Percentiles rank a stretch among this genome's conserved stretches.
Evolutionary conservation across 768 basidiomycete genomes (phyloP).

Genomic region (Mycena albidolilacea): DNA sequence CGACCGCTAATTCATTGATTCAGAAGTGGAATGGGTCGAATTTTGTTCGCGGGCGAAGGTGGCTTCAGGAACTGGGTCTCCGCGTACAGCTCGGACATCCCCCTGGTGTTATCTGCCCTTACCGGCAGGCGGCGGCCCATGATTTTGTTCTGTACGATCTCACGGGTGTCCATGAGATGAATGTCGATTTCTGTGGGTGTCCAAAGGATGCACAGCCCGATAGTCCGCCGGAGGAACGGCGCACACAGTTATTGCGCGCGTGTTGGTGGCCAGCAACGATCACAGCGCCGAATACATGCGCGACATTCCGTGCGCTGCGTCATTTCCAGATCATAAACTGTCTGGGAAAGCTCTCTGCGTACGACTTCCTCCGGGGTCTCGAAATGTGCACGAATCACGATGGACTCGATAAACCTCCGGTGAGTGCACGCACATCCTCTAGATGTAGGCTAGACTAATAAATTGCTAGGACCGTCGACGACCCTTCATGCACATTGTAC

Average conservation of each 20-base stretch:
- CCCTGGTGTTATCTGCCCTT: neutral
- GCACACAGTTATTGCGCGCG: slow-evolving; percentile 28
- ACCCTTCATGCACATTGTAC: slow-evolving; percentile 32
- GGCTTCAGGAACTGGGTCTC: slow-evolving; percentile 30
- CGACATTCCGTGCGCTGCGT: slow-evolving; percentile 29
- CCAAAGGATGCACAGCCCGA: neutral
- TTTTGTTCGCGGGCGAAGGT: slow-evolving; percentile 1
- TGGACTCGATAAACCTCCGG: slow-evolving; percentile 19
- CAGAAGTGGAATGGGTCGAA: slow-evolving; percentile 15
- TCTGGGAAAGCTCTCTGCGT: slow-evolving; percentile 32
- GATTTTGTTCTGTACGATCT: slow-evolving; percentile 31
- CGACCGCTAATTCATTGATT: too few species aligned
- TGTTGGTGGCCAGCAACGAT: slow-evolving; percentile 37
- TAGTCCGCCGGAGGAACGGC: neutral
- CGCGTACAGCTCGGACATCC: slow-evolving; percentile 34
- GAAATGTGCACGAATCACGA: slow-evolving; percentile 6
- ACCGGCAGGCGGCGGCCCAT: neutral
- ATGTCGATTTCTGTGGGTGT: slow-evolving; percentile 35
- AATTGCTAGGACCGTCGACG: slow-evolving; percentile 28
- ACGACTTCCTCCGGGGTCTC: slow-evolving; percentile 30
- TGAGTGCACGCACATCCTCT: neutral
- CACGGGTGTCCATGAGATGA: slow-evolving; percentile 31
- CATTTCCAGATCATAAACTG: slow-evolving; percentile 35
- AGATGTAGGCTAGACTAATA: neutral
- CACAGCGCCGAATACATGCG: slow-evolving; percentile 24